These are phyloP conservation scores for Pleurostoma richardsiae DNA, from an alignment of 2,329 filamentous ascomycete genomes.

Conservation along the genomic window DNA sequence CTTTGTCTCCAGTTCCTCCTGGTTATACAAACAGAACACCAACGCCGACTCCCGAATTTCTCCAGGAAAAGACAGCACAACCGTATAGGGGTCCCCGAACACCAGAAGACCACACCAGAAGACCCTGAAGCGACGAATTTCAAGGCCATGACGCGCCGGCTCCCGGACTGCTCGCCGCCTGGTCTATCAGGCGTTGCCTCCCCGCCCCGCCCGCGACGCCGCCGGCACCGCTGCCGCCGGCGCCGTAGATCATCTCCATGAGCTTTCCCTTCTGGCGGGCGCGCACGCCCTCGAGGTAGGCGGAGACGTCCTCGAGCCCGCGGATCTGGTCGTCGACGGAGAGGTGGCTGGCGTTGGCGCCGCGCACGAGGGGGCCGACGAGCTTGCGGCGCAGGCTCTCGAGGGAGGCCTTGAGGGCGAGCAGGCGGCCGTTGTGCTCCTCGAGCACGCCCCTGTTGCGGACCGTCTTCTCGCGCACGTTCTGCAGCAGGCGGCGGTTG, in stretches of 20 bases:
- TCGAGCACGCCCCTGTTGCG: constrained; percentile 82
- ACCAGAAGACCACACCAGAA: too few relatives aligned
- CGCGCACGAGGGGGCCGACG: constrained; percentile 75
- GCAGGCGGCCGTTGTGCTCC: constrained; percentile 78
- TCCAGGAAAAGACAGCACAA: too few relatives aligned
- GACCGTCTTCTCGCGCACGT: constrained; percentile 77
- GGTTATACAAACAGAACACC: too few relatives aligned
- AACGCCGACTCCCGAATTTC: too few relatives aligned
- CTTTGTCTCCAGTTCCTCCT: too few relatives aligned
- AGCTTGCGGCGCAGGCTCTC: constrained; percentile 80
- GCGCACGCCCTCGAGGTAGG: constrained; percentile 69
- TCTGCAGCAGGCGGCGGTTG: constrained; percentile 74
- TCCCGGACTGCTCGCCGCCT: not conserved
- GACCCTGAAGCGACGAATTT: too few relatives aligned
- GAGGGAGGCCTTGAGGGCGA: constrained; percentile 79
- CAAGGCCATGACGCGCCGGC: too few relatives aligned
- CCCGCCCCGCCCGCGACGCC: not conserved
- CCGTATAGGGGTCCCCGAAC: too few relatives aligned
- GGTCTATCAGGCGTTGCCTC: constrained; percentile 7
- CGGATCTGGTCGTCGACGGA: constrained; percentile 81
- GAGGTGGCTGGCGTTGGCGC: constrained; percentile 62
- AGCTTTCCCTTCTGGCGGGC: constrained; percentile 78
- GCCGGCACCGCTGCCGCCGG: constrained; percentile 11
- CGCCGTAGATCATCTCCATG: constrained; percentile 73
- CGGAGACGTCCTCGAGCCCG: constrained; percentile 74